Evolutionary conservation across 1,139 yeast species (phyloP).

Genomic region (Candida labiduridarum): DNA sequence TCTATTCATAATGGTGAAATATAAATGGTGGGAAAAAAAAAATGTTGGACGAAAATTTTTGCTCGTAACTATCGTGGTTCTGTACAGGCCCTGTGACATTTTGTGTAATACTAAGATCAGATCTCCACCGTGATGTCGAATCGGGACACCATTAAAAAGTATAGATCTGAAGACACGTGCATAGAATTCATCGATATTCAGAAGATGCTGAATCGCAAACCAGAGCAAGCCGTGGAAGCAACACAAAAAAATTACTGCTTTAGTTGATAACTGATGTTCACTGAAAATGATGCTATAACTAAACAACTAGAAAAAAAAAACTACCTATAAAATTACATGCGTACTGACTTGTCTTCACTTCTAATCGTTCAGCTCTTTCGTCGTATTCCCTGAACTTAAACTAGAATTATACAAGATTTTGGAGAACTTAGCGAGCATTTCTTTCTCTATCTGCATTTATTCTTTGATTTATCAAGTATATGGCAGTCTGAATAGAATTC

Average conservation of each 20-base stretch:
- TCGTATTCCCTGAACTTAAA: too few relatives aligned
- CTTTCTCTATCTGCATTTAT: conserved; percentile 66
- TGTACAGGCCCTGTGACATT: not conserved
- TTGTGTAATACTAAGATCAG: not conserved
- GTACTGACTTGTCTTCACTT: too few relatives aligned
- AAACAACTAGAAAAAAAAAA: not conserved
- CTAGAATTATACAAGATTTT: not conserved
- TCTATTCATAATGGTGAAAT: not conserved
- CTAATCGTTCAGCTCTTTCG: too few relatives aligned
- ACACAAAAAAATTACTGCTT: too few relatives aligned
- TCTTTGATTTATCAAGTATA: conserved; percentile 74
- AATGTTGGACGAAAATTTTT: conserved; percentile 3
- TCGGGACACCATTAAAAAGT: too few relatives aligned
- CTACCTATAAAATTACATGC: too few relatives aligned
- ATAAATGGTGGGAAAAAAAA: not conserved
- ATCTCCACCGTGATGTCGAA: too few relatives aligned
- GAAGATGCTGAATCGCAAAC: too few relatives aligned
- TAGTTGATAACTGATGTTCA: not conserved
- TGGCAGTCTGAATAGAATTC: conserved; percentile 74
- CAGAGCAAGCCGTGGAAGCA: too few relatives aligned
- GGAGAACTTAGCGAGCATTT: conserved; percentile 21
- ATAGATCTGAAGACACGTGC: not conserved
- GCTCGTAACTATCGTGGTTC: not conserved
- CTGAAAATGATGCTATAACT: not conserved
- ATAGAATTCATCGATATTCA: not conserved